These are phyloP conservation scores for Leucosporidium creatinivorum DNA, from an alignment of 768 basidiomycete species.

Conservation along the genomic window DNA sequence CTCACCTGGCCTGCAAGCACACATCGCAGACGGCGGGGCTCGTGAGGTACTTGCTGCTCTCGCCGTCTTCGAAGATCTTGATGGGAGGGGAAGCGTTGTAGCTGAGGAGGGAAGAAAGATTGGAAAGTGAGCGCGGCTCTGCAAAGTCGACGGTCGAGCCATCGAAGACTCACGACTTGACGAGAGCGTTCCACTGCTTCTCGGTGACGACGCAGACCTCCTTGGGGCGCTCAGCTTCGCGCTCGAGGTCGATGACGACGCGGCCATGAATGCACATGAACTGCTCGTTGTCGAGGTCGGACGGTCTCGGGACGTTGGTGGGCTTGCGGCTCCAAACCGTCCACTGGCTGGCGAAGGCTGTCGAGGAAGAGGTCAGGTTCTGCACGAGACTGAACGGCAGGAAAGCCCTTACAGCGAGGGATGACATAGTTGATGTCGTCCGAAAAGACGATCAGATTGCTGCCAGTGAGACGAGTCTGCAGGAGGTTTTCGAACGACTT, in stretches of 20 bases:
- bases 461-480: background rate
- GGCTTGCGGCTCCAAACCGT: slow-evolving; percentile 56
- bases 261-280: slow-evolving; percentile 63
- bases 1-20: slow-evolving; percentile 57
- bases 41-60: slow-evolving; percentile 29
- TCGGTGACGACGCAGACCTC: slow-evolving; percentile 45
- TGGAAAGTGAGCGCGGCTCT: background rate
- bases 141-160: too few species aligned
- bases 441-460: background rate
- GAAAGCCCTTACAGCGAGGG: background rate
- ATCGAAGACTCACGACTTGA: slow-evolving; percentile 48
- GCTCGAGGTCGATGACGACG: slow-evolving; percentile 61
- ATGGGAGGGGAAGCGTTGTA: slow-evolving; percentile 20
- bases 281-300: slow-evolving; percentile 54
- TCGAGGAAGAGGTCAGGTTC: background rate
- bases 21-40: slow-evolving; percentile 49
- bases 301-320: slow-evolving; percentile 53
- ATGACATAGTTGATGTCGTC: slow-evolving; percentile 1
- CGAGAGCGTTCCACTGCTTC: slow-evolving; percentile 59
- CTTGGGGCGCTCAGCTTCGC: slow-evolving; percentile 7
- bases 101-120: background rate
- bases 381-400: background rate
- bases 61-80: slow-evolving; percentile 8
- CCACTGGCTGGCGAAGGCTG: slow-evolving; percentile 61
- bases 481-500: background rate